phyloP scores from a whole-genome alignment of 2,329 filamentous ascomycete genomes.

The Epichloe bromicola region DNA sequence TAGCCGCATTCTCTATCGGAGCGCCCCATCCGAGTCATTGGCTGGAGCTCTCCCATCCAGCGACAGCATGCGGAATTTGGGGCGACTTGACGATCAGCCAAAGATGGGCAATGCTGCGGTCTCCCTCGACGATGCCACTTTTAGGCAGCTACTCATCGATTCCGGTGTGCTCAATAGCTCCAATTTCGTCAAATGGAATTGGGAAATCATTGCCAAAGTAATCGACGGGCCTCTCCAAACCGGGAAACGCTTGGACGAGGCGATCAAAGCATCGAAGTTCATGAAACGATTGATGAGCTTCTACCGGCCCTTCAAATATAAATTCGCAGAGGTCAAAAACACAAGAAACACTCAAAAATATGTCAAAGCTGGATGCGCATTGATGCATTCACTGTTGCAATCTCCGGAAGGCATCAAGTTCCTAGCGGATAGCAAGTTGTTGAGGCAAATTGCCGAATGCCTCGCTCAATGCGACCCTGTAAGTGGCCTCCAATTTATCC shows the following conservation, averaged over 20 bases:
- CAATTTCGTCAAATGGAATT: constrained; percentile 94
- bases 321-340: constrained; percentile 81
- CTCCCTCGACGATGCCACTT: constrained; percentile 44
- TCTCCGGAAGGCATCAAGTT: constrained; percentile 76
- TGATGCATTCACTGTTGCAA: constrained; percentile 78
- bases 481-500: constrained; percentile 15
- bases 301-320: constrained; percentile 91
- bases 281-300: constrained; percentile 91
- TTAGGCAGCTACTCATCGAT: constrained; percentile 55
- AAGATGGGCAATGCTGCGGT: constrained; percentile 31
- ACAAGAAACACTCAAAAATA: constrained; percentile 92
- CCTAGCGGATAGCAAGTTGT: constrained; percentile 78
- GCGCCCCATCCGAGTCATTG: constrained; percentile 37
- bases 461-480: constrained; percentile 88
- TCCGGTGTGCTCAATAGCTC: constrained; percentile 79
- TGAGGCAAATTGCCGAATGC: constrained; percentile 90
- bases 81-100: constrained; percentile 41
- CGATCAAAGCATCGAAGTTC: constrained; percentile 89
- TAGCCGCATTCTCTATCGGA: constrained; percentile 80
- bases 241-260: constrained; percentile 84
- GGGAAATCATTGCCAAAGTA: constrained; percentile 81
- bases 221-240: constrained; percentile 89
- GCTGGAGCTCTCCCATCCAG: constrained; percentile 29
- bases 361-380: constrained; percentile 73
- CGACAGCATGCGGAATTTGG: constrained; percentile 34